phyloP scores from a whole-genome alignment of 2,329 filamentous ascomycete genomes.

The Ophiosphaerella narmari region DNA sequence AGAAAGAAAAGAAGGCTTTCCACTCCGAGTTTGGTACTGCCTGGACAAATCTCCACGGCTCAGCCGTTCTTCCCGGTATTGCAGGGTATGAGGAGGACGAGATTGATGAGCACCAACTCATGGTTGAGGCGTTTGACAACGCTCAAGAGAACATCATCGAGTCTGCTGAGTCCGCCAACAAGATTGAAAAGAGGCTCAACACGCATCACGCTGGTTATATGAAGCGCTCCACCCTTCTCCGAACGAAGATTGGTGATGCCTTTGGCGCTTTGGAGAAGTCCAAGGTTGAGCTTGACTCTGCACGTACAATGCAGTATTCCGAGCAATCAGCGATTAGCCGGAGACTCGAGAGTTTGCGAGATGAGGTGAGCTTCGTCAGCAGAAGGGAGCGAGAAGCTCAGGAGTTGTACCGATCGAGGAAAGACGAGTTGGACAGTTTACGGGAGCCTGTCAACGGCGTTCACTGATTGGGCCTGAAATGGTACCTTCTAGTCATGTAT shows the following conservation, averaged over 20 bases:
- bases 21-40: slow-evolving; percentile 45
- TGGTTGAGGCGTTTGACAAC: slow-evolving; percentile 74
- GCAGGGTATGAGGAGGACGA: slow-evolving; percentile 80
- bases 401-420: slow-evolving; percentile 76
- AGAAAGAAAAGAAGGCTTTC: slow-evolving; percentile 58
- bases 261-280: slow-evolving; percentile 75
- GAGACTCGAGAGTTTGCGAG: slow-evolving; percentile 74
- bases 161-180: slow-evolving; percentile 79
- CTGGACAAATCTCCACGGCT: slow-evolving; percentile 56
- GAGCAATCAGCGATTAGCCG: slow-evolving; percentile 77
- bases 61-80: slow-evolving; percentile 70
- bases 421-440: slow-evolving; percentile 75
- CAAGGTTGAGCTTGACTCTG: slow-evolving; percentile 71
- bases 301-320: slow-evolving; percentile 74
- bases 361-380: slow-evolving; percentile 82
- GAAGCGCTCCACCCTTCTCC: slow-evolving; percentile 78
- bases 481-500: slow-evolving; percentile 1
- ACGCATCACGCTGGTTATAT: slow-evolving; percentile 90
- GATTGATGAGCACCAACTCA: slow-evolving; percentile 67
- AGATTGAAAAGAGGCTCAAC: slow-evolving; percentile 90
- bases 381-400: slow-evolving; percentile 88
- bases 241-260: slow-evolving; percentile 77
- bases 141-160: slow-evolving; percentile 74
- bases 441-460: slow-evolving; percentile 43
- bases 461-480: slow-evolving; percentile 24